Evolutionary conservation across 2,329 filamentous ascomycete genomes (phyloP).

Genomic region (Pseudonectria buxi): DNA sequence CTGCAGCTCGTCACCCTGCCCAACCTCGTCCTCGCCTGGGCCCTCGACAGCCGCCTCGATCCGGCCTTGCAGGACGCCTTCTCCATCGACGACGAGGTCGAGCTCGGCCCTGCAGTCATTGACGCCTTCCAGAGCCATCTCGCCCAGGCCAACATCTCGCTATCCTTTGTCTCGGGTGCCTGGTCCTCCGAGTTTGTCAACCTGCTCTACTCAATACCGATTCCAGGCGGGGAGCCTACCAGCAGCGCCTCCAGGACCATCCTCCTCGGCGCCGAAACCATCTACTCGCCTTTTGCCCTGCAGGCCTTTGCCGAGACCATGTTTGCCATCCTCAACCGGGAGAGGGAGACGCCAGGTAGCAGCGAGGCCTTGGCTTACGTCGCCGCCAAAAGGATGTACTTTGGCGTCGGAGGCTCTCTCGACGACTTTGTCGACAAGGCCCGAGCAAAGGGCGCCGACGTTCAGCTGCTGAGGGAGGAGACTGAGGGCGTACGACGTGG

Average conservation of each 20-base stretch:
- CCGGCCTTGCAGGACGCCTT: conserved; percentile 39
- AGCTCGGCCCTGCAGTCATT: conserved; percentile 53
- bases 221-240: conserved; percentile 5
- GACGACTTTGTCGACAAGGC: conserved; percentile 62
- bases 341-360: conserved; percentile 25
- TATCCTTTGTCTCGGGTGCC: conserved; percentile 67
- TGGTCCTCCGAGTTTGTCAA: conserved; percentile 62
- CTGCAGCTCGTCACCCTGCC: conserved; percentile 72
- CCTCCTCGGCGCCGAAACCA: conserved; percentile 72
- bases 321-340: conserved; percentile 47
- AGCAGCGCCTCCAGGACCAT: conserved; percentile 42
- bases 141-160: conserved; percentile 38
- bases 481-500: conserved; percentile 54
- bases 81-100: conserved; percentile 52
- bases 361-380: conserved; percentile 56
- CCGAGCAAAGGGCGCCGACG: conserved; percentile 38
- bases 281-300: conserved; percentile 70
- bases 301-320: conserved; percentile 62
- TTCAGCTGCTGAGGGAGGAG: conserved; percentile 51
- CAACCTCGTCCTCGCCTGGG: conserved; percentile 69
- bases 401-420: conserved; percentile 76
- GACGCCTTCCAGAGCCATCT: conserved; percentile 53
- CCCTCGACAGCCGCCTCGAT: conserved; percentile 36
- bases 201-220: conserved; percentile 40
- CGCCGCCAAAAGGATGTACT: conserved; percentile 74